Evolutionary conservation across 164 flowering plant species (phyloP), one percentile per base, ranked within the genome.

Genomic region (Warburgia ugandensis): DNA sequence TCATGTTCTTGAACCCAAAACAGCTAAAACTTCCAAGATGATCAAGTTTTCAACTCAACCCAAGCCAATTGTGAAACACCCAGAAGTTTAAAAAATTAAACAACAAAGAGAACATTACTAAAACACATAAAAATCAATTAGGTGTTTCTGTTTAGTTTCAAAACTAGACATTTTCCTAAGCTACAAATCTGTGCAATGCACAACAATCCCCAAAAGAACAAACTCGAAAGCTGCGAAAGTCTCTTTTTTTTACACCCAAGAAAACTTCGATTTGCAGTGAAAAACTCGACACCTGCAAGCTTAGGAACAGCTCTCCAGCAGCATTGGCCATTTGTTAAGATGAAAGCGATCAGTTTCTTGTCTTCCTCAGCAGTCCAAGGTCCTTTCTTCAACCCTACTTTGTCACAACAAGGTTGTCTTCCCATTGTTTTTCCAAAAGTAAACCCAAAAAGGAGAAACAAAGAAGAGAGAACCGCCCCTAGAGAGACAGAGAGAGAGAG

Each of bases 301-400:
- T 81, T 77, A 40, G 88, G 88, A 51, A 81, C 82, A 61, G 84
- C 82, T 68, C 82, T 73, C 88, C 88, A 81, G 56, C 88, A 81
- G 68, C 84, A 81, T 71, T 81, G 88, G 74, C 88, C 88, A 68
- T 79, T 79, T 63, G 72, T 75, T 58, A 81, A 76, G 64, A 81
- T 81, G 76, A 81, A 81, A 63, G 64, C 77, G 66, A 81, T 77
- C 59, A 79, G 83, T 65, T 76, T 81, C 75, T 66, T 74, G 60
- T 81, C 87, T 41, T 81, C 83, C 16, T 81, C 87, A 27, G 77
- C 75, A 0, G 88, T 78, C 84, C 88, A 81, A 49, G 88, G 88
- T 31, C 88, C 88, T 55, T 81, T 79, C 78, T 78, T 78, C 66
- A 81, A 46, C 27, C 87, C 87, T 14, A 81, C 78, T 69, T 81